Evolutionary conservation across 2,329 filamentous ascomycete genomes (phyloP), one percentile per base, ranked within the genome.

Genomic region (Trichophyton benhamiae): DNA sequence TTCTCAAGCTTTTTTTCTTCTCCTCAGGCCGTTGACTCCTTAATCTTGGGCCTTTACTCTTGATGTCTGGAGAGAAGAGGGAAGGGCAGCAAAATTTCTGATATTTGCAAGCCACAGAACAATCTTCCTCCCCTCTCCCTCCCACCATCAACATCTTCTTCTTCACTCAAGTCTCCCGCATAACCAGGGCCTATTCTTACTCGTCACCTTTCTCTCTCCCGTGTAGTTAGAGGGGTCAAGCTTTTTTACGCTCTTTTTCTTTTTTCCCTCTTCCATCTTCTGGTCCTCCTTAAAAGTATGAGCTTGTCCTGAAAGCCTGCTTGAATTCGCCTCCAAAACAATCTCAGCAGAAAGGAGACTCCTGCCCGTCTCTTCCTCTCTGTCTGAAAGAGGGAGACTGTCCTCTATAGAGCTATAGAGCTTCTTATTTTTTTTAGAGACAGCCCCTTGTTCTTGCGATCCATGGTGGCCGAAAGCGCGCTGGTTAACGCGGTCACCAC

Each of bases 381-480:
- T 44, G n/a, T 2, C 41, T 44, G 7, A 17, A 44, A 15, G n/a
- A 44, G n/a, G n/a, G 41, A 44, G 33, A 38, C 33, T 38, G 3
- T 13, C 9, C 8, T 38, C 11, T 13, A 38, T 33, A 42, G 20
- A 20, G 20, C 20, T 20, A 42, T 42, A 42, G 11, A 42, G 15
- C 41, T n/a, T 4, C 41, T 17, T 44, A 7, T n/a, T 44, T 44
- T n/a, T n/a, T 44, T 44, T 17, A 44, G 41, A 17, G 15, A n/a
- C 15, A 7, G 15, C n/a, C n/a, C 15, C 15, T 44, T 44, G 41
- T 44, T 25, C 20, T 58, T 36, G 33, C 36, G 55, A 52, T 60
- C 30, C 41, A 48, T 60, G 49, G 33, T 58, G 55, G 55, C 55
- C 36, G 58, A 46, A 44, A 41, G 36, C 42, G 42, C 41, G 58